phyloP scores from a whole-genome alignment of 1,284 basidiomycete genomes.

The Fomitopsis schrenkii region DNA sequence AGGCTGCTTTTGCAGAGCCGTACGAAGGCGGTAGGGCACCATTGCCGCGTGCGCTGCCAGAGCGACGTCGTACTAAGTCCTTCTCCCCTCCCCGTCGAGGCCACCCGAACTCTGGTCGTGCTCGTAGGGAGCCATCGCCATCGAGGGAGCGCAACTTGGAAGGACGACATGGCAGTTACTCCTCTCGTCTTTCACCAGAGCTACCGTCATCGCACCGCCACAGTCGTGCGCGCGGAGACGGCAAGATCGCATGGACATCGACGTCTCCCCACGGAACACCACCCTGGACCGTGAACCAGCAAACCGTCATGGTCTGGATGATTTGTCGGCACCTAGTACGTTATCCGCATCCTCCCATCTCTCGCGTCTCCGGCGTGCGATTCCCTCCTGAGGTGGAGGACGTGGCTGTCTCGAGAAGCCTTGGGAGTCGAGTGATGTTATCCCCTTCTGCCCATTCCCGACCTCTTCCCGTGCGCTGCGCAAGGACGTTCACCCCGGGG shows the following conservation, averaged over 20 bases:
- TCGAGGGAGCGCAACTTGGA: conserved; percentile 12
- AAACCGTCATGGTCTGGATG: conserved; percentile 35
- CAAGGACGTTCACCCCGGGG: conserved; percentile 55
- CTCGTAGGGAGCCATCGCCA: conserved; percentile 18
- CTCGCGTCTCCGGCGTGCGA: conserved; percentile 36
- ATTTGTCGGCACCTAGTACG: conserved; percentile 65
- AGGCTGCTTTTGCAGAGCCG: neutral
- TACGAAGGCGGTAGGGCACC: conserved; percentile 10
- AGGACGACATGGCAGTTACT: conserved; percentile 8
- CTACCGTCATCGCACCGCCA: conserved; percentile 15
- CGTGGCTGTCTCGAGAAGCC: conserved; percentile 44
- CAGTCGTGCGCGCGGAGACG: conserved; percentile 13
- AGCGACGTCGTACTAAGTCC: conserved; percentile 16
- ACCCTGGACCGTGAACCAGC: conserved; percentile 19
- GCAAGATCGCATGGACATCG: conserved; percentile 12
- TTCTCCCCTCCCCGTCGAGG: conserved; percentile 19
- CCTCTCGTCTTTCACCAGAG: conserved; percentile 13
- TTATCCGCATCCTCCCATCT: conserved; percentile 63
- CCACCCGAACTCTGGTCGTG: conserved; percentile 3
- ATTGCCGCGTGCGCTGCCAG: conserved; percentile 10
- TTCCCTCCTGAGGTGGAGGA: conserved; percentile 49
- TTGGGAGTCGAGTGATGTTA: conserved; percentile 46
- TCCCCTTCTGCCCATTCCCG: conserved; percentile 38
- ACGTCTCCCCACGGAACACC: conserved; percentile 8
- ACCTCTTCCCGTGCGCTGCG: conserved; percentile 44